Conservation (phyloP, 192 early-diverging fungal species). For the Umbelopsis sp. region DNA sequence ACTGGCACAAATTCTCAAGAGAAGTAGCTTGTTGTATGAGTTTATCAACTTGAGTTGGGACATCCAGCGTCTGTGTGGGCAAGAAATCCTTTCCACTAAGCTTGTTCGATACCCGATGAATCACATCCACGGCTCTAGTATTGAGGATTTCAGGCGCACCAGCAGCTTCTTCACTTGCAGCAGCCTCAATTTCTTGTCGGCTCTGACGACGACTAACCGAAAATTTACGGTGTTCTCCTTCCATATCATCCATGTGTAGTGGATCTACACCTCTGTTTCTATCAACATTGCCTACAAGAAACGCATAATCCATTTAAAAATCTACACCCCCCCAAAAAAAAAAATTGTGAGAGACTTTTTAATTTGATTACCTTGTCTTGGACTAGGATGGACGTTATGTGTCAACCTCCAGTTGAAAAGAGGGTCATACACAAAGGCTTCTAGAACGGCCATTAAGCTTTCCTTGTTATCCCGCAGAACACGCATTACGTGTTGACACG, state of each 20-base stretch:
- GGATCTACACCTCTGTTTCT: conserved; percentile 31
- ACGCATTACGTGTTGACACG: conserved; percentile 95
- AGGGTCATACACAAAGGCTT: conserved; percentile 98
- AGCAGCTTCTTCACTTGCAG: conserved; percentile 37
- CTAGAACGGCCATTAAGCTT: conserved; percentile 95
- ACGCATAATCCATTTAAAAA: not conserved
- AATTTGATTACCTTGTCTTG: conserved; percentile 23
- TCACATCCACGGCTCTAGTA: conserved; percentile 77
- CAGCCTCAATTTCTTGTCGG: conserved; percentile 48
- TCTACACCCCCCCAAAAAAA: too few species aligned
- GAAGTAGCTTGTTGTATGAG: conserved; percentile 89
- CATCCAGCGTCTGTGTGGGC: conserved; percentile 73
- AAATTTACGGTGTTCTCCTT: conserved; percentile 34
- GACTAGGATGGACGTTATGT: conserved; percentile 48
- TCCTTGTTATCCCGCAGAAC: conserved; percentile 95
- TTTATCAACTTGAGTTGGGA: conserved; percentile 83
- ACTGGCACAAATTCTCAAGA: conserved; percentile 87
- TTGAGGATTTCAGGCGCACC: conserved; percentile 60
- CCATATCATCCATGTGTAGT: conserved; percentile 29
- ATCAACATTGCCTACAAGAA: conserved; percentile 15
- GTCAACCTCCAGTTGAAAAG: conserved; percentile 89
- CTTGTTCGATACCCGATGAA: conserved; percentile 91
- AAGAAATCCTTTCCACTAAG: conserved; percentile 94
- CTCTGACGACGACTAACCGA: conserved; percentile 41
- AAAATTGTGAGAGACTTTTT: too few species aligned